Evolutionary conservation across 192 early-diverging fungal species (phyloP).

Genomic region (Backusella mclennaniae): DNA sequence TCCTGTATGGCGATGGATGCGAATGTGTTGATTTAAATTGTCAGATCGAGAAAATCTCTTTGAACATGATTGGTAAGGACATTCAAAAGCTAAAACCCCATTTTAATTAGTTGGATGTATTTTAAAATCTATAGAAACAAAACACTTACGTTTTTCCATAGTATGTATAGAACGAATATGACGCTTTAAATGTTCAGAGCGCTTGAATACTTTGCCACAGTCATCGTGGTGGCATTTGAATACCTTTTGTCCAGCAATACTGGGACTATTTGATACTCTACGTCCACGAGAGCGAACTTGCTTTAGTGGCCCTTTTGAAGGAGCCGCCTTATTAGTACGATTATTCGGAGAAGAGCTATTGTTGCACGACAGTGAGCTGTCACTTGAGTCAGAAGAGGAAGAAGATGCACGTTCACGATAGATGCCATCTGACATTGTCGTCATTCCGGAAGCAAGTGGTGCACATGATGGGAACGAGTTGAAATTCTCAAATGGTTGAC

Average conservation of each 20-base stretch:
- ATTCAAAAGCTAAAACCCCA: constrained; percentile 42
- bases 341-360: not conserved
- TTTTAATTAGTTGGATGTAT: not conserved
- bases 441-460: not conserved
- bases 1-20: constrained; percentile 54
- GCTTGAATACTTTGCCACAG: constrained; percentile 57
- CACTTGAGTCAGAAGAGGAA: constrained; percentile 7
- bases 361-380: not conserved
- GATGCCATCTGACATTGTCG: not conserved
- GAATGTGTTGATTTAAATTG: constrained; percentile 57
- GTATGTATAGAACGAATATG: constrained; percentile 63
- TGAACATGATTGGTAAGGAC: constrained; percentile 52
- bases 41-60: constrained; percentile 61
- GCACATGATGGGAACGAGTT: not conserved
- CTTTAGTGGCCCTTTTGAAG: constrained; percentile 7
- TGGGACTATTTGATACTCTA: constrained; percentile 49
- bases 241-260: constrained; percentile 43
- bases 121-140: not conserved
- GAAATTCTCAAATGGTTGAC: not conserved
- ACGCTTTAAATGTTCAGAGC: constrained; percentile 59
- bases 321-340: not conserved
- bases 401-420: constrained; percentile 11
- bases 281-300: constrained; percentile 44
- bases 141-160: constrained; percentile 58
- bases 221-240: constrained; percentile 53